Evolutionary conservation across 2,329 filamentous ascomycete species (phyloP).

Genomic region (Trichoderma guizhouense): DNA sequence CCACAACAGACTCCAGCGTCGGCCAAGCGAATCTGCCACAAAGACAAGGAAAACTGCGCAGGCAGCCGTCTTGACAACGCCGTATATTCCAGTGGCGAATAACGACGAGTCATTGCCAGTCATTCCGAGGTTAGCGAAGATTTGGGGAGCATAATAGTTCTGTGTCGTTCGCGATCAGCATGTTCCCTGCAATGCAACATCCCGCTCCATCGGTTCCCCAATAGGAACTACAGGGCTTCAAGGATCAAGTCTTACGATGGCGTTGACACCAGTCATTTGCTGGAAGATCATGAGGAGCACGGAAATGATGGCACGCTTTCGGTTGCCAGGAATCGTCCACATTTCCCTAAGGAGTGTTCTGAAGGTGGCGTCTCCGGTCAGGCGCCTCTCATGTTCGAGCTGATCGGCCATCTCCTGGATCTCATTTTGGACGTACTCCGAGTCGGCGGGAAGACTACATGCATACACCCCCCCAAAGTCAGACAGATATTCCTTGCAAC

Average conservation of each 20-base stretch:
- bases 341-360: slow-evolving; percentile 63
- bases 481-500: not conserved
- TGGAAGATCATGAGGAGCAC: slow-evolving; percentile 64
- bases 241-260: slow-evolving; percentile 42
- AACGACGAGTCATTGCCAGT: slow-evolving; percentile 53
- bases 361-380: slow-evolving; percentile 50
- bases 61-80: slow-evolving; percentile 65
- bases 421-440: slow-evolving; percentile 56
- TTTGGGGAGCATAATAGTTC: slow-evolving; percentile 67
- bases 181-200: not conserved
- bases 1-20: slow-evolving; percentile 59
- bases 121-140: slow-evolving; percentile 65
- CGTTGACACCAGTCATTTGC: slow-evolving; percentile 64
- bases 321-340: slow-evolving; percentile 57
- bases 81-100: slow-evolving; percentile 72
- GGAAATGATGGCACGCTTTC: slow-evolving; percentile 62
- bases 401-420: slow-evolving; percentile 59
- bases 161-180: slow-evolving; percentile 18
- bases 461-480: not conserved
- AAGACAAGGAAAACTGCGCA: slow-evolving; percentile 64
- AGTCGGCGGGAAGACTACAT: slow-evolving; percentile 48
- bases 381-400: slow-evolving; percentile 58
- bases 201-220: not conserved
- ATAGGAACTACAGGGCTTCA: slow-evolving; percentile 31
- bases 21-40: slow-evolving; percentile 65